phyloP scores from a whole-genome alignment of 179 eudicot genomes.

The Camellia oleifera region DNA sequence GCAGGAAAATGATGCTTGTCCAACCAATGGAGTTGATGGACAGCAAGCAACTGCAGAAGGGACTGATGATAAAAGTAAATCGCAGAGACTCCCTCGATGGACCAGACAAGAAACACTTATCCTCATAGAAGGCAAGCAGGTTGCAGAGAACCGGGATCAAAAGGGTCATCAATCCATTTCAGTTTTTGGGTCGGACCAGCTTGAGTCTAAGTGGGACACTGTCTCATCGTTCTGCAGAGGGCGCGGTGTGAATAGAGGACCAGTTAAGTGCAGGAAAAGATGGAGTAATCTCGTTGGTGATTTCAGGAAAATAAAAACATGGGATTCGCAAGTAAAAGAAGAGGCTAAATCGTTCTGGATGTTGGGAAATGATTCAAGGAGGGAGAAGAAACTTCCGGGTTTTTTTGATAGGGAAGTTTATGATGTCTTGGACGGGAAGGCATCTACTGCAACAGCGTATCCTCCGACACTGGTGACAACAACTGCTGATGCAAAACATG shows the following conservation, averaged over 20 bases:
- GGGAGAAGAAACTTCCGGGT: slow-evolving; percentile 44
- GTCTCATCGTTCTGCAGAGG: slow-evolving; percentile 43
- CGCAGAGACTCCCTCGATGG: slow-evolving; percentile 47
- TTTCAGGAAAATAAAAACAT: slow-evolving; percentile 39
- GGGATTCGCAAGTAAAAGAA: slow-evolving; percentile 36
- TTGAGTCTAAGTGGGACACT: slow-evolving; percentile 49
- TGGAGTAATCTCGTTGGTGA: slow-evolving; percentile 60
- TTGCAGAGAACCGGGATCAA: slow-evolving; percentile 35
- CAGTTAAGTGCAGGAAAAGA: slow-evolving; percentile 51
- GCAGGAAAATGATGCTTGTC: slow-evolving; percentile 7
- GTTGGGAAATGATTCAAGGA: slow-evolving; percentile 54
- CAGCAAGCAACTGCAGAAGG: slow-evolving; percentile 20
- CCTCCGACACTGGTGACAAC: slow-evolving; percentile 40
- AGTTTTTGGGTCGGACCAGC: slow-evolving; percentile 18
- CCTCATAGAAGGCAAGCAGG: slow-evolving; percentile 42
- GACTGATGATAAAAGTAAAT: slow-evolving; percentile 29
- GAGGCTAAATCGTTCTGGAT: slow-evolving; percentile 40
- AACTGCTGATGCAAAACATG: slow-evolving; percentile 20
- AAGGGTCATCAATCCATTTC: slow-evolving; percentile 32
- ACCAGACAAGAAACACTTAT: slow-evolving; percentile 43
- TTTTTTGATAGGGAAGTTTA: slow-evolving; percentile 52
- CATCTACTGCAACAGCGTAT: slow-evolving; percentile 22
- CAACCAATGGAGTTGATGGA: slow-evolving; percentile 4
- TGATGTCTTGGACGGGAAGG: slow-evolving; percentile 39
- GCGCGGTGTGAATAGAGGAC: slow-evolving; percentile 39